These are phyloP conservation scores for Hyaloscypha variabilis DNA, from an alignment of 495 filamentous ascomycete species.

Conservation along the genomic window DNA sequence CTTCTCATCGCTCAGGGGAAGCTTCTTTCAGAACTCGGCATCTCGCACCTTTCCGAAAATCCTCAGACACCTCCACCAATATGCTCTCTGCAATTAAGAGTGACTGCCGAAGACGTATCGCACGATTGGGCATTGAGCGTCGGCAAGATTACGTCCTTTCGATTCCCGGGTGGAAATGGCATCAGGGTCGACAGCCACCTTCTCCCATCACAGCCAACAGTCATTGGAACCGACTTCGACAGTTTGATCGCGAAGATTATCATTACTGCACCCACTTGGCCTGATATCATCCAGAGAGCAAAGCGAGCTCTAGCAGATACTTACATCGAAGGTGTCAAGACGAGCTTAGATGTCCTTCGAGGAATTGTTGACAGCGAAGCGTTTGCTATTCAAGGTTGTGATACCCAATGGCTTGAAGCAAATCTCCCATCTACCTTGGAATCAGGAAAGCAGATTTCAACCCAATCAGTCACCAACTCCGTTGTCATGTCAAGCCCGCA, in stretches of 20 bases:
- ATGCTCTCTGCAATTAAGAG: slow-evolving; percentile 57
- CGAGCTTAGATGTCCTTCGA: slow-evolving; percentile 54
- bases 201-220: slow-evolving; percentile 37
- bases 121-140: slow-evolving; percentile 57
- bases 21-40: slow-evolving; percentile 43
- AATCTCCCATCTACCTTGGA: slow-evolving; percentile 44
- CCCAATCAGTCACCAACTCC: not conserved
- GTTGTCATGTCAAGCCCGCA: not conserved
- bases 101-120: slow-evolving; percentile 59
- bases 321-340: slow-evolving; percentile 54
- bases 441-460: slow-evolving; percentile 35
- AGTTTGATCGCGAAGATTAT: slow-evolving; percentile 65
- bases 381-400: slow-evolving; percentile 46
- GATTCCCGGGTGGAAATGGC: slow-evolving; percentile 56
- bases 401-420: slow-evolving; percentile 61
- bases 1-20: slow-evolving; percentile 56
- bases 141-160: slow-evolving; percentile 56
- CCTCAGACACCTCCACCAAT: slow-evolving; percentile 32
- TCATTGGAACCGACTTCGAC: slow-evolving; percentile 60
- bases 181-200: slow-evolving; percentile 60
- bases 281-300: slow-evolving; percentile 52
- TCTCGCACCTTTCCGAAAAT: slow-evolving; percentile 35
- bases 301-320: slow-evolving; percentile 57
- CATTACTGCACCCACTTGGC: slow-evolving; percentile 54
- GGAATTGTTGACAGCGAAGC: slow-evolving; percentile 52